Percentiles rank a stretch among this genome's conserved stretches.
These are phyloP conservation scores for Alternaria solani DNA, from an alignment of 2,329 filamentous ascomycete species.

Conservation along the genomic window DNA sequence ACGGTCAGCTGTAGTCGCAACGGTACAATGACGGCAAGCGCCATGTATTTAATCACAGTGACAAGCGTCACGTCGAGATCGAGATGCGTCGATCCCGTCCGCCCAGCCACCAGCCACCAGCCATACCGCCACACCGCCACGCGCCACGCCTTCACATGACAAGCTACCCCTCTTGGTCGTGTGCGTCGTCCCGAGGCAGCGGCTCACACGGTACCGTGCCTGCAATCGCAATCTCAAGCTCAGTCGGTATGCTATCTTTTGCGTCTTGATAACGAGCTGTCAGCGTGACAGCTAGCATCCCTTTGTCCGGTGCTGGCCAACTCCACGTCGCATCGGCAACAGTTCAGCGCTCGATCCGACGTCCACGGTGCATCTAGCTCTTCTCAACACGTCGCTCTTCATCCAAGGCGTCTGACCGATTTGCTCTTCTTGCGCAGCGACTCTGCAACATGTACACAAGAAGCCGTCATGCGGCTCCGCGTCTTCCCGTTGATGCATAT, in stretches of 20 bases:
- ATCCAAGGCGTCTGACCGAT: background rate
- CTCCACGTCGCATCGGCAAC: background rate
- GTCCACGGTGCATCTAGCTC: background rate
- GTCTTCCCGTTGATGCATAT: slow-evolving; percentile 11
- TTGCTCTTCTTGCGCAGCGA: background rate
- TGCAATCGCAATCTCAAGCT: background rate
- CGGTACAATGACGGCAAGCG: slow-evolving; percentile 23
- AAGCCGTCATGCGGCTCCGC: slow-evolving; percentile 6
- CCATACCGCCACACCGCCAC: slow-evolving; percentile 5
- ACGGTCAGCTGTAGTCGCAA: slow-evolving; percentile 10
- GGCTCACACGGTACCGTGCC: background rate
- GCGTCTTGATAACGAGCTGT: background rate
- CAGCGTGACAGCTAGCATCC: background rate
- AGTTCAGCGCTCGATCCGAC: background rate
- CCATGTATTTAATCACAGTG: slow-evolving; percentile 10
- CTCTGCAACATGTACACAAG: background rate
- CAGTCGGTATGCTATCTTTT: background rate
- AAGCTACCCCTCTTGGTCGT: background rate
- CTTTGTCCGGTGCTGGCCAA: background rate
- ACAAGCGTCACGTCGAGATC: slow-evolving; percentile 8
- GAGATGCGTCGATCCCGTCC: slow-evolving; percentile 12
- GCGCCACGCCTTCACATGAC: background rate
- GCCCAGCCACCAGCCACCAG: slow-evolving; percentile 3
- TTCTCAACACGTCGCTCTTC: background rate
- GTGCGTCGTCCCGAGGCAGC: background rate